These are phyloP conservation scores for Blastocystis sp. DNA, from an alignment of 352 stramenopile genomes.

Conservation along the genomic window DNA sequence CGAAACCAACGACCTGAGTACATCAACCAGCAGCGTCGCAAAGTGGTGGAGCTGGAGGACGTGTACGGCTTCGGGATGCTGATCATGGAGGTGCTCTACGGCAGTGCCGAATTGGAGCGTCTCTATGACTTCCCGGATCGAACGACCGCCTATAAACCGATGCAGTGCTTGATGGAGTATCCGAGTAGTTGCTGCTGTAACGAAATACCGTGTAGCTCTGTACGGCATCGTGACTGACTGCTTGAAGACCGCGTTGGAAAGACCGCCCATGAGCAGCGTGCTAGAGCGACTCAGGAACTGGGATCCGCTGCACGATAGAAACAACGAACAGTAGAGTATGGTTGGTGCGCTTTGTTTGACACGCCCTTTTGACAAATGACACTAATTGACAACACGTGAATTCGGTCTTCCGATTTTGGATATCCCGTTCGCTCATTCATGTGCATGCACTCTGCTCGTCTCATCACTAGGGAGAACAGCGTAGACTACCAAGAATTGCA, in stretches of 20 bases:
- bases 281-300: background rate
- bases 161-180: no score
- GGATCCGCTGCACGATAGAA: background rate
- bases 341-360: no score
- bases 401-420: no score
- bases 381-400: no score
- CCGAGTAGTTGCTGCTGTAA: no score
- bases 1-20: background rate
- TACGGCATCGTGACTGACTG: background rate
- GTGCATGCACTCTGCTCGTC: background rate
- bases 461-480: conserved; percentile 19
- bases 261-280: background rate
- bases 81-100: background rate
- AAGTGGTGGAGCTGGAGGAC: background rate
- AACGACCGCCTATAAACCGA: no score
- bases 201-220: background rate
- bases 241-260: background rate
- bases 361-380: no score
- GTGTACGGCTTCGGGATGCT: background rate
- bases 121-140: no score
- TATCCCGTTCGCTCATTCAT: background rate
- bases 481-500: conserved; percentile 56
- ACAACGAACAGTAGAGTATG: no score
- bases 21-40: background rate
- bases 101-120: background rate